Base-by-base conservation (phyloP, 257 asterid species). In the Ligustrum vulgare region DNA sequence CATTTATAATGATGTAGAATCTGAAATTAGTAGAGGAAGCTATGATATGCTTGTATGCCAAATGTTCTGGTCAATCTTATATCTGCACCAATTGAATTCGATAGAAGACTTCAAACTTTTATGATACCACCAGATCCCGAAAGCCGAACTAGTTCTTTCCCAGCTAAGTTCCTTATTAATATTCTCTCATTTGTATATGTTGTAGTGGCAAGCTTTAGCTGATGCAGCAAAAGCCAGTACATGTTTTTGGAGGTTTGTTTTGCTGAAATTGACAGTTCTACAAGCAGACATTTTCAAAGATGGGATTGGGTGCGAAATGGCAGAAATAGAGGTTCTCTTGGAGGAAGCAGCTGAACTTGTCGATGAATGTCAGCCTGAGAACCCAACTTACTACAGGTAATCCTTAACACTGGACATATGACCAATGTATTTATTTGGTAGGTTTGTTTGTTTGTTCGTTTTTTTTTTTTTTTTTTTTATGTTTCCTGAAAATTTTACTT, bases 291-390 rank as follows among this genome's bases (percentile, higher is more conserved):
- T 90, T 76, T 81, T 87, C 75, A 85, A 79, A 34, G 96, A 91
- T 80, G 94, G 81, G 70, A 71, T 65, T 73, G 97, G 97, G 72
- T 85, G 88, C 73, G 98, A 90, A 77, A 73, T 89, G 84, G 98
- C 97, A 22, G 99, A 95, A 82, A 93, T 93, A 73, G 97, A 93
- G 84, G 97, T 90, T 75, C 73, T 86, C 80, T 72, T 95, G 87
- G 97, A 95, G 84, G 99, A 95, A 86, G 99, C 99, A 69, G 99
- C 99, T 79, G 98, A 93, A 84, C 97, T 95, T 72, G 99, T 95
- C 78, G 98, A 89, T 79, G 91, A 87, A 43, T 85, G 93, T 71
- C 93, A 80, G 81, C 91, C 89, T 36, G 89, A 90, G 81, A 87
- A 95, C 80, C 93, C 98, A 72, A 95, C 96, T 78, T 95, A 93